Percentiles rank a stretch among this genome's conserved stretches.
Conservation (phyloP, 2,329 filamentous ascomycete genomes). For the Zasmidium citrigriseum region DNA sequence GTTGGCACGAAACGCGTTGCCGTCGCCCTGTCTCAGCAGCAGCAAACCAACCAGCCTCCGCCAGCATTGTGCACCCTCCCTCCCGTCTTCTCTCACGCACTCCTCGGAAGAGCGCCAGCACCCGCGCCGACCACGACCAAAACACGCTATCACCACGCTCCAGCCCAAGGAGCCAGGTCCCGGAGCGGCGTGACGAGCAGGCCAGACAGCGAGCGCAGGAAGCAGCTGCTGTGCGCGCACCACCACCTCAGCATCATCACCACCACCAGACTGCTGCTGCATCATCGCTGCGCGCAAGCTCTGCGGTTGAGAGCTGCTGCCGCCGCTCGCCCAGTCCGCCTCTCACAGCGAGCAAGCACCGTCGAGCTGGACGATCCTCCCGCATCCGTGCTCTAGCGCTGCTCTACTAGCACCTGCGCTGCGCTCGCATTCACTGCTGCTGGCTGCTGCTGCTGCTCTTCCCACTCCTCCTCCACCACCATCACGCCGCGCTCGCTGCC, state of each 20-base stretch:
- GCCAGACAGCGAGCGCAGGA: too few relatives aligned
- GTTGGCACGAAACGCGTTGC: neutral
- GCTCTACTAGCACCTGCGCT: neutral
- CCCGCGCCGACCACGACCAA: constrained; percentile 6
- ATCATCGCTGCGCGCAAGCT: neutral
- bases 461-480: constrained; percentile 1
- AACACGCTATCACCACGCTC: constrained; percentile 9
- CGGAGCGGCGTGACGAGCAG: too few relatives aligned
- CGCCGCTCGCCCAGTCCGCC: neutral
- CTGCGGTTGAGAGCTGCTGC: neutral
- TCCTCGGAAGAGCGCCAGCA: neutral
- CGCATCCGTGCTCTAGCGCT: constrained; percentile 1
- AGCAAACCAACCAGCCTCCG: too few relatives aligned
- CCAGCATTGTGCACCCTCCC: neutral
- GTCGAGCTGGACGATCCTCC: neutral
- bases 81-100: neutral
- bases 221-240: constrained; percentile 3
- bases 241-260: neutral
- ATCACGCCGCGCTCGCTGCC: constrained; percentile 1
- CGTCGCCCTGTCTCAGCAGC: neutral
- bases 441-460: neutral
- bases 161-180: neutral
- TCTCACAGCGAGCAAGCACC: neutral
- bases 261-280: neutral
- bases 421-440: neutral